phyloP scores from a whole-genome alignment of 1,284 basidiomycete species.

The Pholiota adiposa region DNA sequence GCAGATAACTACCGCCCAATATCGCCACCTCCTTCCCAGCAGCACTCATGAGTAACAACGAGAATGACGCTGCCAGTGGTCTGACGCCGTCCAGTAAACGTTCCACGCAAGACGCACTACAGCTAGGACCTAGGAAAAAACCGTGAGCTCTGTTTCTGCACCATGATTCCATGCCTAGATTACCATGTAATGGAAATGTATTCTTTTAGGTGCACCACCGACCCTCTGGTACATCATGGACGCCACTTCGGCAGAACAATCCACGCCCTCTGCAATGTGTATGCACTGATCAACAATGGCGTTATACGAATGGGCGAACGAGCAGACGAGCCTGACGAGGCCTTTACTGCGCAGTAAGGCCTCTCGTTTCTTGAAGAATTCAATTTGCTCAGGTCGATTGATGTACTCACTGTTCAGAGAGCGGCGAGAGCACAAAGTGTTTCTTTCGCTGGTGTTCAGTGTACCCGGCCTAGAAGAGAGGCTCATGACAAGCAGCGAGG shows the following conservation, averaged over 20 bases:
- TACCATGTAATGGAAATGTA: no score
- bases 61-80: no score
- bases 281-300: not conserved
- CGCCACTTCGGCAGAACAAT: not conserved
- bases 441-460: not conserved
- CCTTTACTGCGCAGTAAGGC: not conserved
- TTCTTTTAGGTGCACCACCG: slow-evolving; percentile 16
- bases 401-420: not conserved
- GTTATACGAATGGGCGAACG: not conserved
- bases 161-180: no score
- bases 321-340: not conserved
- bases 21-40: no score
- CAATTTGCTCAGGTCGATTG: no score
- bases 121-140: no score
- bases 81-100: no score
- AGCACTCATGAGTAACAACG: no score
- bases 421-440: not conserved
- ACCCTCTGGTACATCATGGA: slow-evolving; percentile 9
- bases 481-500: not conserved
- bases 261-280: not conserved
- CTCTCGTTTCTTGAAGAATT: no score
- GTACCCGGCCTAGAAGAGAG: not conserved
- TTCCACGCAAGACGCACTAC: no score
- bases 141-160: no score
- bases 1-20: no score